Evolutionary conservation across 1,284 basidiomycete species (phyloP), one percentile per base, ranked within the genome.

Genomic region (Gastroboletus turbinatus): DNA sequence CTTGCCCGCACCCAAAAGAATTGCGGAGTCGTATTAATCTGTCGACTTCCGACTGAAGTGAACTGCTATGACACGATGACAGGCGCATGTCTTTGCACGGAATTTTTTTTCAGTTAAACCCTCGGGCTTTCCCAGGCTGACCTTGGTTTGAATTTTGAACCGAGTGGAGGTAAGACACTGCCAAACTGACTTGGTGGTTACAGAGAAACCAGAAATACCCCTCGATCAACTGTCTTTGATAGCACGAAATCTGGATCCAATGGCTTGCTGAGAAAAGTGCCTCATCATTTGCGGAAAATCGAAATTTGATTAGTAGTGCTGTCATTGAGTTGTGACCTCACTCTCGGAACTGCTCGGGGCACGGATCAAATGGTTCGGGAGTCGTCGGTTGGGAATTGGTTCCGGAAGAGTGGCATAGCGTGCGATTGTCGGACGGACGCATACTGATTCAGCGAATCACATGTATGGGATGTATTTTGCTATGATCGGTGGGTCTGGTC

Each of bases 271-370:
- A 40, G 23, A 30, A 11, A 14, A 30, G 21, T n/a, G 27, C n/a
- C 27, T 23, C 32, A 2, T 17, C 21, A 27, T 27, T 32, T 25
- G 5, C 8, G 16, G 36, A 21, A 33, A 25, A 17, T 19, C 13
- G 17, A 13, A 42, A 36, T n/a, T 9, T 10, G 3, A 27, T 27
- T 16, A 23, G 21, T 23, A 23, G 10, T 27, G 35, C 14, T 23
- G 36, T 45, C 35, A 21, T n/a, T 19, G 45, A 32, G 23, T 23
- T 35, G 25, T 29, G 13, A 6, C n/a, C 21, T 33, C 42, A 45
- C 35, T 16, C 21, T 48, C 53, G 59, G 60, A 32, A 4, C 21
- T 0, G n/a, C 35, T 10, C 60, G 50, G 63, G 33, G 46, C 13
- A 11, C 13, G n/a, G 17, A 27, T 9, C 4, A 23, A 13, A 17